phyloP scores from a whole-genome alignment of 345 rosid genomes.

The Theobroma cacao region DNA sequence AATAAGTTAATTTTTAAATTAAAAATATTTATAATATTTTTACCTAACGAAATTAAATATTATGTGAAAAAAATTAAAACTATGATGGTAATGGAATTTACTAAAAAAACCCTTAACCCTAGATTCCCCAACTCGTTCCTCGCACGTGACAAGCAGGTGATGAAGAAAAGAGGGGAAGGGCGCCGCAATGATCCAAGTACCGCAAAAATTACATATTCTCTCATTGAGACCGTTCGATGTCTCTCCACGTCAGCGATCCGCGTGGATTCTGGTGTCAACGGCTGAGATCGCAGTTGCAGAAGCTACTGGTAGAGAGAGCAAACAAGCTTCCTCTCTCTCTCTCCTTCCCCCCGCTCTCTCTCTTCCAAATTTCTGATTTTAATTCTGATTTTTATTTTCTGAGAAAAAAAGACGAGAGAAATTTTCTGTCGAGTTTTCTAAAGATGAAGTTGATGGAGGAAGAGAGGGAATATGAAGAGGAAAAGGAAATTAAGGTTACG shows the following conservation, averaged over 20 bases:
- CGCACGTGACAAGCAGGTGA: conserved; percentile 46
- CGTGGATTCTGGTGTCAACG: conserved; percentile 45
- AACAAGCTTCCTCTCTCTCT: conserved; percentile 32
- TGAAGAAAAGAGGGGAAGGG: conserved; percentile 9
- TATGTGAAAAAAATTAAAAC: no score
- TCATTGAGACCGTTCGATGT: conserved; percentile 41
- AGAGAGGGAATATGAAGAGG: conserved; percentile 39
- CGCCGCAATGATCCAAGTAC: conserved; percentile 36
- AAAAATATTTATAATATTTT: no score
- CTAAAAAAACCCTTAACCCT: conserved; percentile 28
- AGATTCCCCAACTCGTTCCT: conserved; percentile 18
- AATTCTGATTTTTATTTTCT: conserved; percentile 7
- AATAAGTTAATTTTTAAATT: no score
- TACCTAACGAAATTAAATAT: no score
- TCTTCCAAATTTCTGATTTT: conserved; percentile 14
- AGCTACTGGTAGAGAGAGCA: conserved; percentile 53
- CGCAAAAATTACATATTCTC: conserved; percentile 32
- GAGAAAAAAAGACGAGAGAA: conserved; percentile 15
- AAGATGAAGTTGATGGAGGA: conserved; percentile 53
- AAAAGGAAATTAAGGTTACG: conserved; percentile 26
- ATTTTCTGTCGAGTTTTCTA: not conserved
- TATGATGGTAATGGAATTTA: no score
- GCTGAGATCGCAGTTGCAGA: conserved; percentile 53
- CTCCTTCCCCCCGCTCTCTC: conserved; percentile 18
- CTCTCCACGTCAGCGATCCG: conserved; percentile 51